phyloP scores from a whole-genome alignment of 2,329 filamentous ascomycete species.

The Chalaropsis ovoidea region DNA sequence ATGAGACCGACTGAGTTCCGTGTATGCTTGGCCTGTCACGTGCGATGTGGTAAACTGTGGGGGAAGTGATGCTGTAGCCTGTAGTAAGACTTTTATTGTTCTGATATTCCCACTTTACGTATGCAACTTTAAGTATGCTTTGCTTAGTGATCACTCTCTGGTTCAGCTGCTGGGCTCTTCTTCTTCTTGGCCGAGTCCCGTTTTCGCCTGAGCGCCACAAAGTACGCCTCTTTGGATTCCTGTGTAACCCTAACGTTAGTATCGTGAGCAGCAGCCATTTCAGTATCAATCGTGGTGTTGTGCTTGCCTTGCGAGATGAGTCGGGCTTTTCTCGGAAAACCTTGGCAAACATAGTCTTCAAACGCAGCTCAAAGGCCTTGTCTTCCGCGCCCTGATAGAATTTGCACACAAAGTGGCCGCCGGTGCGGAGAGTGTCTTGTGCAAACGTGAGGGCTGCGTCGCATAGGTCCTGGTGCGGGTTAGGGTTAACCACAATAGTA shows the following conservation, averaged over 20 bases:
- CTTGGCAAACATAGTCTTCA: constrained; percentile 66
- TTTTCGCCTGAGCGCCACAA: constrained; percentile 67
- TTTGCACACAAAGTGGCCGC: constrained; percentile 92
- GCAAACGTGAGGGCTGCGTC: constrained; percentile 69
- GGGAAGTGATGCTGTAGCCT: not conserved
- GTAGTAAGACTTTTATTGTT: not conserved
- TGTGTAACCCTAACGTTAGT: constrained; percentile 31
- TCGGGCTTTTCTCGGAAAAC: constrained; percentile 87
- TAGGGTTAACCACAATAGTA: not conserved
- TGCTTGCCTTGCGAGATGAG: constrained; percentile 68
- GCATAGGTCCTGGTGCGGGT: constrained; percentile 65
- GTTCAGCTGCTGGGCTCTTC: not conserved
- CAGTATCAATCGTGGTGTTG: not conserved
- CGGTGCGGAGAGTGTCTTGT: constrained; percentile 67
- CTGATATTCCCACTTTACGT: not conserved
- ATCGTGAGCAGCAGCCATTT: not conserved
- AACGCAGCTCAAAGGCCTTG: constrained; percentile 60
- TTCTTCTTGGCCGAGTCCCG: constrained; percentile 25
- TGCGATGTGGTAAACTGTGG: not conserved
- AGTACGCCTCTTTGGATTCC: constrained; percentile 80
- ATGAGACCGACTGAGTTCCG: constrained; percentile 7
- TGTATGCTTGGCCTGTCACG: not conserved
- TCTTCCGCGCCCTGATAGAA: constrained; percentile 92
- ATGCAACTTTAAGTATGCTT: not conserved
- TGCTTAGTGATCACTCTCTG: not conserved